Evolutionary conservation across 1,284 basidiomycete species (phyloP).

Genomic region (Uromyces viciae-fabae): DNA sequence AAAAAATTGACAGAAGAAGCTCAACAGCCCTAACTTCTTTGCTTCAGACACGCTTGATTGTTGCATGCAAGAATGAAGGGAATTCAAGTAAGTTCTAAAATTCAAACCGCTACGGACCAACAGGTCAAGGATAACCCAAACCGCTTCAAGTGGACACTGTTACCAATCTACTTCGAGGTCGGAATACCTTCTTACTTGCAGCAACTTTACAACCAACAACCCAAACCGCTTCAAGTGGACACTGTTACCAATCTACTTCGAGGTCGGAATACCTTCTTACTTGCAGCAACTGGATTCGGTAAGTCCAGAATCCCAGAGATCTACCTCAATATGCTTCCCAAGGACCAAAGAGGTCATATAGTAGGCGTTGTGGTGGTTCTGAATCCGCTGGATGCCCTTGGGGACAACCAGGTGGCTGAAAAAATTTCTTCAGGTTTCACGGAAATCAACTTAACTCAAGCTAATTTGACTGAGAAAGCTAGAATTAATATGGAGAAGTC

Average conservation of each 20-base stretch:
- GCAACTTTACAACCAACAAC: neutral
- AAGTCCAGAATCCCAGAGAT: conserved; percentile 12
- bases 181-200: neutral
- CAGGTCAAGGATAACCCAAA: too few relatives aligned
- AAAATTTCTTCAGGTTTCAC: neutral
- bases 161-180: neutral
- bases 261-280: neutral
- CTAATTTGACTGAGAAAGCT: neutral
- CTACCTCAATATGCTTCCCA: neutral
- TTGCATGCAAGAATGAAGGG: too few relatives aligned
- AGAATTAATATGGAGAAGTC: neutral
- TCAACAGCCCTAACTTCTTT: too few relatives aligned
- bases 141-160: neutral
- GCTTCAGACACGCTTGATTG: too few relatives aligned
- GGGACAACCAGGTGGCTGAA: conserved; percentile 7
- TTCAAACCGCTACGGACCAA: too few relatives aligned
- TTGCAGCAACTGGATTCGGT: neutral
- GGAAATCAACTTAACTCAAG: neutral
- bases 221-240: neutral
- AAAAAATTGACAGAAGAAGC: too few relatives aligned
- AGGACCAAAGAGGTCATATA: neutral
- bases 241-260: neutral
- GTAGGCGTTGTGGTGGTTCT: neutral
- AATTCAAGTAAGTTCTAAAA: too few relatives aligned
- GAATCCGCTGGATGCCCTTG: conserved; percentile 1